Percentiles rank a stretch among this genome's conserved stretches.
Conservation (phyloP, 2,329 filamentous ascomycete genomes). For the Ophiostoma sp. region DNA sequence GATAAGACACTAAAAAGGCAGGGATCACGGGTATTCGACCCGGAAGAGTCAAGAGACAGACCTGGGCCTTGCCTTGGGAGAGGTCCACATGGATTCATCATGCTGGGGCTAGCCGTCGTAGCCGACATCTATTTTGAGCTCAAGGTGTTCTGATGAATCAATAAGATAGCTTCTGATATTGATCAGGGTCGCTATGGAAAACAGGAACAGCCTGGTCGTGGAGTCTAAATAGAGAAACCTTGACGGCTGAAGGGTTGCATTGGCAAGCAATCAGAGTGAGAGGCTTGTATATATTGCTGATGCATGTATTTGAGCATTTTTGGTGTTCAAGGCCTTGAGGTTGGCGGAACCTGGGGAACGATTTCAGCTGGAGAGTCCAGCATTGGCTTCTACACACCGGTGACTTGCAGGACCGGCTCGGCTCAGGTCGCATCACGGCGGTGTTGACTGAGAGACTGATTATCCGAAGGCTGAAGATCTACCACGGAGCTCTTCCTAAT, state of each 20-base stretch:
- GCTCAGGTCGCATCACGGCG: too few species aligned
- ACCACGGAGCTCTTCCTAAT: background rate
- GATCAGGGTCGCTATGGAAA: background rate
- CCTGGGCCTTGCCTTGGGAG: background rate
- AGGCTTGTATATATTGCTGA: background rate
- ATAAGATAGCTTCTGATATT: background rate
- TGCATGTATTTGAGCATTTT: background rate
- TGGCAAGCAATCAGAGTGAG: background rate
- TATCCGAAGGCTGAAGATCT: background rate
- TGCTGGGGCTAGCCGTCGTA: background rate
- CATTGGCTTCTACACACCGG: too few species aligned
- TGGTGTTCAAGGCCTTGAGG: too few species aligned
- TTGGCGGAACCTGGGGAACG: too few species aligned
- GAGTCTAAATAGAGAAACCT: background rate
- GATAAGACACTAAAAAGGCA: background rate
- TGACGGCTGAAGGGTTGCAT: slow-evolving; percentile 8
- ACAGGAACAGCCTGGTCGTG: background rate
- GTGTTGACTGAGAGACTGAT: too few species aligned
- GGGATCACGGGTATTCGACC: background rate
- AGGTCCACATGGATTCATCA: background rate
- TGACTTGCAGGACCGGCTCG: too few species aligned
- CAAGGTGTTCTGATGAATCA: background rate
- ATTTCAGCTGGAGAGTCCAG: too few species aligned
- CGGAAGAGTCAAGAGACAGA: background rate
- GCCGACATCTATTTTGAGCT: slow-evolving; percentile 5